Conservation (phyloP, 306 rosid genomes). For the Lupinus albus region DNA sequence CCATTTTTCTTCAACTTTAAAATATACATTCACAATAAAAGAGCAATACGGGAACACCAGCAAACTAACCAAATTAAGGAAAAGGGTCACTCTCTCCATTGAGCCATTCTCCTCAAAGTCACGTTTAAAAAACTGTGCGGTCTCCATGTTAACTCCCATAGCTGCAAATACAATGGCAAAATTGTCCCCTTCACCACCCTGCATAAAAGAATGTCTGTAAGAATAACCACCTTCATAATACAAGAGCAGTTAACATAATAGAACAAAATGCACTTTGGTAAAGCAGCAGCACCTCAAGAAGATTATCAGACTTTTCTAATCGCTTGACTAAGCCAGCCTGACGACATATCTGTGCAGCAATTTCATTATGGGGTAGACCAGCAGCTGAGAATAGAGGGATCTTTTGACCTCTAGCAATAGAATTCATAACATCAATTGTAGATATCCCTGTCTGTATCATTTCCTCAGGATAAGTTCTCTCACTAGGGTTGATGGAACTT, state of each 20-base stretch:
- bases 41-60: conserved; percentile 1
- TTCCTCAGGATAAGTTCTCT: conserved; percentile 99
- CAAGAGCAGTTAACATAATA: conserved; percentile 27
- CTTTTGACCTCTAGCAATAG: conserved; percentile 99
- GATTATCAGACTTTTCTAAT: conserved; percentile 82
- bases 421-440: conserved; percentile 98
- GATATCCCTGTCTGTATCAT: conserved; percentile 99
- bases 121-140: conserved; percentile 98
- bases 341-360: conserved; percentile 99
- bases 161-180: conserved; percentile 99
- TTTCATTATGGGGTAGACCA: conserved; percentile 99
- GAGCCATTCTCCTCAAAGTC: conserved; percentile 99
- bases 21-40: not conserved
- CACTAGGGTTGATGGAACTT: conserved; percentile 99
- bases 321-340: conserved; percentile 99
- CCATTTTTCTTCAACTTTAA: conserved; percentile 17
- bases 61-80: conserved; percentile 82
- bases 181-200: conserved; percentile 85
- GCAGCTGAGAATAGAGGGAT: conserved; percentile 99
- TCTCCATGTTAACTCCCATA: conserved; percentile 99
- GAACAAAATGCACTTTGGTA: conserved; percentile 16
- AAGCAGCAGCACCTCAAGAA: conserved; percentile 75
- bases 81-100: conserved; percentile 99
- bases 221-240: conserved; percentile 7
- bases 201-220: conserved; percentile 45